Evolutionary conservation across 1,139 yeast genomes (phyloP), one percentile per base, ranked within the genome.

Genomic region (Saccharomyces hybrid): DNA sequence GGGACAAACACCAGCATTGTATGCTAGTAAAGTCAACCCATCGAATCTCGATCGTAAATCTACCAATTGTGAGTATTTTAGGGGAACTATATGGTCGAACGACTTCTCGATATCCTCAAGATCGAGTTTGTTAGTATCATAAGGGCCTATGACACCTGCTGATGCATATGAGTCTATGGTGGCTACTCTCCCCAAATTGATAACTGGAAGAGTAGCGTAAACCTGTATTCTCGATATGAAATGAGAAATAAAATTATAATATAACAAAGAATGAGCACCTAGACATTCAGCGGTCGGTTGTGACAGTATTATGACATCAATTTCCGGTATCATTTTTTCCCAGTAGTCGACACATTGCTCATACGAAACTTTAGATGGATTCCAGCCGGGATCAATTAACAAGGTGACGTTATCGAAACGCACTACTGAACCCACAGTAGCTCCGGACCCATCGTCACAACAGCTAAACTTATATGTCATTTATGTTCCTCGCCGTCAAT

Each of bases 1-100:
- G 44, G 95, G 77, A 0, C 96, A 78, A 67, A 89, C 96, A 0
- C 99, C 99, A 0, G 98, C 86, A 69, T 88, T 89, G 63, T 84
- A 84, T 0, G 98, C 96, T 0, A 96, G 85, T 14, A 91, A 73
- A 1, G 81, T 75, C 21, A 88, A 70, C 26, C 86, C 89, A 58
- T 83, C 87, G 54, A 80, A 76, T 54, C 76, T 78, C 1, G 77
- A 79, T 54, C 71, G 76, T 55, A 84, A 71, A 54, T 77, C 79
- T n/a, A 83, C 75, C 2, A 89, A 80, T 68, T 93, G 99, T 0
- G 90, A 81, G 66, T 85, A 90, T 64, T 91, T 93, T 53, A 93
- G 73, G 0, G 86, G 75, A 1, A 72, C 76, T 4, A 93, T 77
- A 52, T 76, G 78, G 66, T 88, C 95, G 68, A 88, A 89, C 61